These are phyloP conservation scores for Alternaria alternata DNA, from an alignment of 2,329 filamentous ascomycete species.

Conservation along the genomic window DNA sequence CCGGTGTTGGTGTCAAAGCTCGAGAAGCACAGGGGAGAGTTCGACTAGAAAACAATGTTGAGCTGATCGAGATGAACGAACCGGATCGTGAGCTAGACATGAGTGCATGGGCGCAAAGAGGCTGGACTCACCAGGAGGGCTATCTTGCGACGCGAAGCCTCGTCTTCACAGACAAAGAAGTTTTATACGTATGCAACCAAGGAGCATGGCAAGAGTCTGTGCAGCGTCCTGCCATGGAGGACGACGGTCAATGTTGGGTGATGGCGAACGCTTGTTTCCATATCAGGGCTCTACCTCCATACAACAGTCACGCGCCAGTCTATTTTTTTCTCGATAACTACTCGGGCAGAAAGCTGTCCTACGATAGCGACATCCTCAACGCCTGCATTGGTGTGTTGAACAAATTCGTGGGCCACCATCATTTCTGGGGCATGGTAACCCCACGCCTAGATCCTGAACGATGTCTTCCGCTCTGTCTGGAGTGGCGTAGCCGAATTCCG, in stretches of 20 bases:
- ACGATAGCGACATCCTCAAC: neutral
- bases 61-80: neutral
- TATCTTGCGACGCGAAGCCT: neutral
- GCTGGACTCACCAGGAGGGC: neutral
- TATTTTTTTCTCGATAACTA: neutral
- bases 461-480: accelerated
- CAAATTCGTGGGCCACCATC: accelerated
- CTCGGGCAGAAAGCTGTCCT: neutral
- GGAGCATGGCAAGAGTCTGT: neutral
- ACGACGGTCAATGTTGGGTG: too few relatives aligned
- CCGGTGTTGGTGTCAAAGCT: accelerated
- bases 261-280: too few relatives aligned
- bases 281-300: too few relatives aligned
- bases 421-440: neutral
- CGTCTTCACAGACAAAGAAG: neutral
- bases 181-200: accelerated
- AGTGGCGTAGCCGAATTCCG: accelerated
- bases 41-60: neutral
- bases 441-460: accelerated
- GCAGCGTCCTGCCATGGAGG: too few relatives aligned
- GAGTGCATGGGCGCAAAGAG: neutral
- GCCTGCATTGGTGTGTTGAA: neutral
- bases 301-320: too few relatives aligned
- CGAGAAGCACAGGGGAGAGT: accelerated
- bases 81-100: accelerated